Base-by-base conservation (phyloP, 257 asterid species). In the Mitragyna speciosa region DNA sequence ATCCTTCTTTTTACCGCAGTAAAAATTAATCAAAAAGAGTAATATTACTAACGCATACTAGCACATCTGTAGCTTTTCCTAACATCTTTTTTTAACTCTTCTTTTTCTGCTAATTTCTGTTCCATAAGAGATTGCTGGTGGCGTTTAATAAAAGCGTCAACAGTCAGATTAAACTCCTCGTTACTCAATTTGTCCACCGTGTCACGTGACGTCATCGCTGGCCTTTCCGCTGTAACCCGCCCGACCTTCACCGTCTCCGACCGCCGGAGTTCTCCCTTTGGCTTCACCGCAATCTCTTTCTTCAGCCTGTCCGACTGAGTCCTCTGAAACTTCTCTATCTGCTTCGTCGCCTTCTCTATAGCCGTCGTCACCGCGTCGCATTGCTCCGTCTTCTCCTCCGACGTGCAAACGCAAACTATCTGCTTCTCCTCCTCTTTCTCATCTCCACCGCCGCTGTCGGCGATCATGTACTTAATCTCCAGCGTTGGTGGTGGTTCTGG, bases 291-390 rank as follows among this genome's bases (percentile, higher is more conserved):
- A 4, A 90, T 90, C 73, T 87, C 93, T 7, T 88, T 84, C 89
- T 78, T 91, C 88, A 92, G 82, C 78, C 78, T 95, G 85, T 85
- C 97, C 28, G 98, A 90, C 71, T 93, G 95, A 33, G 91, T 93
- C 85, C 98, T 85, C 86, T 92, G 84, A 51, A 93, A 90, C 89
- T 79, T 87, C 84, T 81, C 82, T 16, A 93, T 88, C 70, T 86
- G 92, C 80, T 83, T 88, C 77, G 84, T 80, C 63, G 97, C 99
- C 77, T 58, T 64, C 67, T 87, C 88, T 5, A 95, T 91, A 65
- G 92, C 92, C 74, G 72, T 84, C 49, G 85, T 75, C 79, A 87
- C 82, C 19, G 85, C 90, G 33, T 85, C 91, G 79, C 87, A 67
- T 75, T 86, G 85, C 66, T 45, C 65, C 31, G 26, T 64, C 58